These are phyloP conservation scores for Coniferiporia weirii DNA, from an alignment of 1,284 basidiomycete genomes.

Conservation along the genomic window DNA sequence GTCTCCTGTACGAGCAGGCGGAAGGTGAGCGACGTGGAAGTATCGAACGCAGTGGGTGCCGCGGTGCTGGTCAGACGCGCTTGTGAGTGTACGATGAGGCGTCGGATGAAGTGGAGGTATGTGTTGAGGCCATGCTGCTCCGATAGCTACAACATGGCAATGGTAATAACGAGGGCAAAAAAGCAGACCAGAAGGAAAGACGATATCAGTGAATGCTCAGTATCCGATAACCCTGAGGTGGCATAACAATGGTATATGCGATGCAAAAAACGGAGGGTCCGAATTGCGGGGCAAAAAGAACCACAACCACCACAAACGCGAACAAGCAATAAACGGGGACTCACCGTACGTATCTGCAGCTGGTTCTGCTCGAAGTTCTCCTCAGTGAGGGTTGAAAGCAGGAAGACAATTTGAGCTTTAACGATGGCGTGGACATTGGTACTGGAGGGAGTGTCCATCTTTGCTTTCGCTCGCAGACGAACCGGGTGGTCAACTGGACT, in stretches of 20 bases:
- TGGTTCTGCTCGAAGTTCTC: constrained; percentile 92
- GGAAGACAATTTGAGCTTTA: constrained; percentile 89
- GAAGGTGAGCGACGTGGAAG: constrained; percentile 70
- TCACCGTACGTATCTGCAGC: constrained; percentile 84
- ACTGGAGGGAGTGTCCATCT: constrained; percentile 39
- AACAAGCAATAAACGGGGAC: constrained; percentile 31
- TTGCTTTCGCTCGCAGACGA: constrained; percentile 12
- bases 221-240: not conserved
- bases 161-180: not conserved
- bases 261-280: not conserved
- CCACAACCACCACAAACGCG: not conserved
- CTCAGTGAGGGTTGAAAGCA: constrained; percentile 89
- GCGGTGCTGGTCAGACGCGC: constrained; percentile 53
- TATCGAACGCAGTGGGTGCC: constrained; percentile 57
- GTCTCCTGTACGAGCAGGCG: constrained; percentile 83
- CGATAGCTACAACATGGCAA: constrained; percentile 60
- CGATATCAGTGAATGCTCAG: constrained; percentile 9
- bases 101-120: constrained; percentile 92
- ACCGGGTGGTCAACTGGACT: constrained; percentile 10
- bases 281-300: not conserved
- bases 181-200: constrained; percentile 4
- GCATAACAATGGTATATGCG: no score
- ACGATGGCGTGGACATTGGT: constrained; percentile 68
- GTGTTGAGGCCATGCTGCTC: constrained; percentile 94
- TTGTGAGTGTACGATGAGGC: constrained; percentile 84